Base-by-base conservation (phyloP, 2,329 filamentous ascomycete genomes). In the Cladophialophora bantiana region DNA sequence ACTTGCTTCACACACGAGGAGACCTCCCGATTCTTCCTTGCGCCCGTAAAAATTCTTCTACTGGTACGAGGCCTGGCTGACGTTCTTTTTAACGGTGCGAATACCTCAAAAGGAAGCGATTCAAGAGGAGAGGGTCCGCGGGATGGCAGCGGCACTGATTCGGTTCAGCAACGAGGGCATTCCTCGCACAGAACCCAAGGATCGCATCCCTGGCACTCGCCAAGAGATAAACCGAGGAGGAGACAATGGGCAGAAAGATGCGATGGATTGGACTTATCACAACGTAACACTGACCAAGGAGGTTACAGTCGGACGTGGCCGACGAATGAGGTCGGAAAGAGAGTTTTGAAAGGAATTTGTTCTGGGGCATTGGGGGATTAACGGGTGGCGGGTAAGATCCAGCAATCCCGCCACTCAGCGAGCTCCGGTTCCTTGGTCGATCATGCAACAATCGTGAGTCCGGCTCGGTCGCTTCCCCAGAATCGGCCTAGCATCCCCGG, bases 261-360 rank as follows among this genome's bases (percentile, higher is more conserved):
- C 5, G 20, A 12, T 7, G 18, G 4, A n/a, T 20, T 20, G 42
- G 13, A 48, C 42, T 59, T 60, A 53, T 60, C 58, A 40, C n/a
- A 52, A 31, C 18, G 45, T 52, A 31, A 42, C 45, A 40, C 36
- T 32, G 15, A 34, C 15, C 53, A 20, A 59, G 42, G 38, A 53
- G 7, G 58, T 60, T 40, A 31, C 45, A 52, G 36, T 31, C 58
- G 58, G 58, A 31, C 32, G n/a, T 52, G 58, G 18, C 58, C 58
- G 58, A 53, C n/a, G 32, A 52, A 52, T 35, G 12, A 54, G 15
- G 26, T 54, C 50, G 20, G 7, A 32, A 54, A 54, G 26, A 54
- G 50, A 54, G 50, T 13, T 40, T 38, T n/a, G 34, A n/a, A 15
- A 48, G 35, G 18, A 48, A 48, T 60, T 53, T 60, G 45, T 60